These are phyloP conservation scores for Nemania sp. DNA, from an alignment of 2,329 filamentous ascomycete genomes.

Conservation along the genomic window DNA sequence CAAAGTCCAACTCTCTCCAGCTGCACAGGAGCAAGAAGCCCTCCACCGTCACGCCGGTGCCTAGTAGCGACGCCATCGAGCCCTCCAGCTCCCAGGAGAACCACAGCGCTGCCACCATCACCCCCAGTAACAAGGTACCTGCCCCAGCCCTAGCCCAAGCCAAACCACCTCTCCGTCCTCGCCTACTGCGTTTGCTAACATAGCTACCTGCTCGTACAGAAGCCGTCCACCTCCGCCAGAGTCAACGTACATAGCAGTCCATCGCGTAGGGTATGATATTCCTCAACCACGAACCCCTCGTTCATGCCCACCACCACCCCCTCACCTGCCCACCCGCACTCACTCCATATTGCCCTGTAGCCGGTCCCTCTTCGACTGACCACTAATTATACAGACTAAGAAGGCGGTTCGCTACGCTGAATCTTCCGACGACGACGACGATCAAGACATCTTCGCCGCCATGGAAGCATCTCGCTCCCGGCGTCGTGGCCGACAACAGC, in stretches of 20 bases:
- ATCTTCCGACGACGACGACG: constrained; percentile 79
- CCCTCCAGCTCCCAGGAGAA: constrained; percentile 72
- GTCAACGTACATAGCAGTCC: constrained; percentile 67
- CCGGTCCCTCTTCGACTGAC: not conserved
- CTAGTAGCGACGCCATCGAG: constrained; percentile 77
- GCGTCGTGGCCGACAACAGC: constrained; percentile 54
- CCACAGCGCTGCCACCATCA: constrained; percentile 48
- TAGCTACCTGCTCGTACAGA: constrained; percentile 28
- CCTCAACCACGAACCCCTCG: not conserved
- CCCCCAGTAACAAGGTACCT: constrained; percentile 46
- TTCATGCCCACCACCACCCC: not conserved
- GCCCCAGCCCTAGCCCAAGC: no score
- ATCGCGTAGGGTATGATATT: constrained; percentile 69
- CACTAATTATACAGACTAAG: constrained; percentile 47
- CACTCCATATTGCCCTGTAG: not conserved
- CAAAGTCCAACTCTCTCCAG: constrained; percentile 50
- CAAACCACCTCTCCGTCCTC: constrained; percentile 55
- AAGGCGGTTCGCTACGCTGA: constrained; percentile 80
- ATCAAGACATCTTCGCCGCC: constrained; percentile 69
- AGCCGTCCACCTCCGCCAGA: constrained; percentile 50
- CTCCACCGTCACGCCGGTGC: constrained; percentile 68
- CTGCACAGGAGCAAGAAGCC: constrained; percentile 45
- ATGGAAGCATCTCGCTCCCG: constrained; percentile 46
- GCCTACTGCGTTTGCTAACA: constrained; percentile 49
- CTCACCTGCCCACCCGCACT: not conserved